Evolutionary conservation across 2,329 filamentous ascomycete species (phyloP).

Genomic region (Zasmidium angulare): DNA sequence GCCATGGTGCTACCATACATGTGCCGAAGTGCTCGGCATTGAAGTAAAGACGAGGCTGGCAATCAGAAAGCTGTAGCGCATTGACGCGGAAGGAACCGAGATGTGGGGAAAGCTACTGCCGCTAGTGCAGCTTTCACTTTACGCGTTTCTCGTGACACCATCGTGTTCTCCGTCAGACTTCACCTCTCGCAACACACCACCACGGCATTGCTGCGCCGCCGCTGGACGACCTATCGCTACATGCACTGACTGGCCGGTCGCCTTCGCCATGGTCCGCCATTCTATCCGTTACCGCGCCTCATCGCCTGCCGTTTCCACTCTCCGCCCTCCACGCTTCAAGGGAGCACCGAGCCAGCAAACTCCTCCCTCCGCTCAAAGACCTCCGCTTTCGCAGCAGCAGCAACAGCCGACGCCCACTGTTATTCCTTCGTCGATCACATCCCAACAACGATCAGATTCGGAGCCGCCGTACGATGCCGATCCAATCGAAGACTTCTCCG

Average conservation of each 20-base stretch:
- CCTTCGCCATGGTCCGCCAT: not conserved
- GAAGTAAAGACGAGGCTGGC: no score
- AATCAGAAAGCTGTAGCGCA: no score
- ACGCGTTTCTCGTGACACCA: no score
- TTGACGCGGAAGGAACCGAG: no score
- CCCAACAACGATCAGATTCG: not conserved
- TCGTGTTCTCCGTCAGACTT: no score
- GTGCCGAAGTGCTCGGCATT: no score
- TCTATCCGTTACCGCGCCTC: not conserved
- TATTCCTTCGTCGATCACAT: not conserved
- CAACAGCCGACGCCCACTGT: not conserved
- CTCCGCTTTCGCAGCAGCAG: not conserved
- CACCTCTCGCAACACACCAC: not conserved
- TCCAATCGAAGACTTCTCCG: not conserved
- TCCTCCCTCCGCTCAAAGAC: slow-evolving; percentile 3
- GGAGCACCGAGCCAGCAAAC: not conserved
- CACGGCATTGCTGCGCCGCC: not conserved
- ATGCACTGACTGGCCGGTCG: no score
- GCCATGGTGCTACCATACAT: no score
- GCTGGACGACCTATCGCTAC: no score
- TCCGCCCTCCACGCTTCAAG: not conserved
- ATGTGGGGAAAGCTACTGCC: no score
- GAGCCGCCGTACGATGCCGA: not conserved
- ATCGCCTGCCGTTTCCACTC: not conserved
- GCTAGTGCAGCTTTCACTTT: no score